Conservation (phyloP, 306 rosid species). For the Pyrus bretschneideri region DNA sequence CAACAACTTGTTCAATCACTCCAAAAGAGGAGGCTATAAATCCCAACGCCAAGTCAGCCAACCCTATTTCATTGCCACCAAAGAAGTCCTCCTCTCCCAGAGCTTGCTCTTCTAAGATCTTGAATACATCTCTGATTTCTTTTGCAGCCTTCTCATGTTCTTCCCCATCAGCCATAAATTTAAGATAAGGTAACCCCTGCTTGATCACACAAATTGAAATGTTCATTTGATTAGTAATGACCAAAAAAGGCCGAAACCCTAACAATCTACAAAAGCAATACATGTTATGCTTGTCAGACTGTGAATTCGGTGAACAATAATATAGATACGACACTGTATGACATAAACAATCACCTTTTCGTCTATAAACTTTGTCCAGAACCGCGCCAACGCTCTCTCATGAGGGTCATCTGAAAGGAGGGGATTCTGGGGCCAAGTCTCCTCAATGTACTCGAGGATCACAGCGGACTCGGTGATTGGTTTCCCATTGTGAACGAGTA, state of each 20-base stretch:
- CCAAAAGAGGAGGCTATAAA: conserved; percentile 1
- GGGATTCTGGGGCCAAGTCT: conserved; percentile 10
- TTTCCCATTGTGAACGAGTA: conserved; percentile 9
- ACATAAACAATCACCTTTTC: conserved; percentile 3
- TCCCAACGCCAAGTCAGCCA: conserved; percentile 17
- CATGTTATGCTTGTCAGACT: not conserved
- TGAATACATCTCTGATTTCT: conserved; percentile 1
- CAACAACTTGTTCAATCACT: conserved; percentile 8
- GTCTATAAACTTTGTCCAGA: conserved; percentile 4
- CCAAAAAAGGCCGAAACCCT: not conserved
- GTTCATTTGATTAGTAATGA: not conserved
- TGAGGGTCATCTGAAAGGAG: conserved; percentile 8
- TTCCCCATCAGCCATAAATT: conserved; percentile 5
- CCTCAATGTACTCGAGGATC: conserved; percentile 16
- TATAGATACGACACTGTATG: not conserved
- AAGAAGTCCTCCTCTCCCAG: conserved; percentile 5
- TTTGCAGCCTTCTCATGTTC: conserved; percentile 10
- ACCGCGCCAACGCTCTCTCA: not conserved
- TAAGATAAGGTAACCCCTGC: not conserved
- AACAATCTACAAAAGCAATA: not conserved
- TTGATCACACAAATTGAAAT: not conserved
- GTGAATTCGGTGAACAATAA: not conserved
- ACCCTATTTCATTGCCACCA: conserved; percentile 11
- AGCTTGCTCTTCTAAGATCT: conserved; percentile 13
- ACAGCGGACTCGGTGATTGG: conserved; percentile 3